Evolutionary conservation across 495 filamentous ascomycete genomes (phyloP).

Genomic region (Apiosordaria backusii): DNA sequence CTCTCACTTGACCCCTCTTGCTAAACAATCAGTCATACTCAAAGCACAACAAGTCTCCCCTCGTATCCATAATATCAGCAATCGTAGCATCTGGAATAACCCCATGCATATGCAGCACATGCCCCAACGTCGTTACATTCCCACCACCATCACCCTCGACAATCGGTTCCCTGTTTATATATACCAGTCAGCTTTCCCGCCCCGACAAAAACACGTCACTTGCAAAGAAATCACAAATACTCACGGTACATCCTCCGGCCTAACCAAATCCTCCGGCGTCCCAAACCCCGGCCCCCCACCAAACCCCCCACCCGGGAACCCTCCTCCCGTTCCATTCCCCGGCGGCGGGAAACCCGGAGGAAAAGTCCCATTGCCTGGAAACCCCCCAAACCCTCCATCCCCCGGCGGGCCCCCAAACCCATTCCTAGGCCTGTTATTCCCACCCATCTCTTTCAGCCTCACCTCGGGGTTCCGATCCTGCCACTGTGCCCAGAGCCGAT

Average conservation of each 20-base stretch:
- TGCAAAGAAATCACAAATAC: not conserved
- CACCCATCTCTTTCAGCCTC: slow-evolving; percentile 34
- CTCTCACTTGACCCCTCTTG: no score
- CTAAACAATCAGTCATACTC: slow-evolving; percentile 23
- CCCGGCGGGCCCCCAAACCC: not conserved
- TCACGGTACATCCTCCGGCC: slow-evolving; percentile 6
- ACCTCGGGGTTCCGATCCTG: slow-evolving; percentile 30
- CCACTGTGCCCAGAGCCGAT: slow-evolving; percentile 70
- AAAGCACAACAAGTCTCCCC: slow-evolving; percentile 15
- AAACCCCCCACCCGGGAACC: not conserved
- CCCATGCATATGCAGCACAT: slow-evolving; percentile 23
- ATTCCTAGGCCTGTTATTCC: slow-evolving; percentile 17
- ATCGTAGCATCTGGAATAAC: slow-evolving; percentile 14
- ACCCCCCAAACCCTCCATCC: not conserved
- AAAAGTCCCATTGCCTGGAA: no score
- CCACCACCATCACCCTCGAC: slow-evolving; percentile 19
- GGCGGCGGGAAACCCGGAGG: not conserved
- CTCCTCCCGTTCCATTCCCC: not conserved
- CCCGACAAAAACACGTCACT: no score
- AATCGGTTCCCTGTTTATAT: slow-evolving; percentile 9
- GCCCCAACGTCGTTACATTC: slow-evolving; percentile 16
- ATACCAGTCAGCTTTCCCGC: not conserved
- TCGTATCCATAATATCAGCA: slow-evolving; percentile 22
- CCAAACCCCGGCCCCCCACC: not conserved
- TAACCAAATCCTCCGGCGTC: not conserved